A percentile compares a stretch with the other conserved stretches of the same genome.
Evolutionary conservation across 305 asterid genomes (phyloP).

Genomic region (Fraxinus ornus): DNA sequence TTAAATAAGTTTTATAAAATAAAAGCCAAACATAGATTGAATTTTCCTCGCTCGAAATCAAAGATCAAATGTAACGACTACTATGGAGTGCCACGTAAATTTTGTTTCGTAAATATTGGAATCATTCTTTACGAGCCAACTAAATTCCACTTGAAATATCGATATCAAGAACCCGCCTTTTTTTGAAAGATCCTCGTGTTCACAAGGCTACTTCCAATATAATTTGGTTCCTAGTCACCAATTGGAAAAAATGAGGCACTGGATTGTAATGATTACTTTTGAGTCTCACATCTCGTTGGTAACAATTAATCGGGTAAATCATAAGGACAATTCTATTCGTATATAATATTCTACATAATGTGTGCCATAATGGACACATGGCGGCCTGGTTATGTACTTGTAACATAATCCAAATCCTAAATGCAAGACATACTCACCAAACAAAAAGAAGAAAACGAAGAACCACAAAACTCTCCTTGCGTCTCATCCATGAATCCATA

Average conservation of each 20-base stretch:
- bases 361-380: too few species aligned
- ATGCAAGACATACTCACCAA: not conserved
- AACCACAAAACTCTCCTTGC: not conserved
- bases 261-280: not conserved
- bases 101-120: not conserved
- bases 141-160: not conserved
- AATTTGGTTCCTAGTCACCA: not conserved
- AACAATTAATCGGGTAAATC: not conserved
- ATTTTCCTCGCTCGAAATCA: not conserved
- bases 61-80: not conserved
- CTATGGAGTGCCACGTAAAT: not conserved
- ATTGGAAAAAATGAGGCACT: not conserved
- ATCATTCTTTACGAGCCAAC: not conserved
- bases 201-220: not conserved
- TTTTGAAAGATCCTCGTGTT: not conserved
- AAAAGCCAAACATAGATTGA: not conserved
- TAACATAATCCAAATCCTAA: not conserved
- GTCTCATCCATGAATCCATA: not conserved
- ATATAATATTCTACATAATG: too few species aligned
- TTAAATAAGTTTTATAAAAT: too few species aligned
- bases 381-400: too few species aligned
- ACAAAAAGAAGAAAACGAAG: conserved; percentile 1
- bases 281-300: not conserved
- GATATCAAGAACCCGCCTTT: not conserved
- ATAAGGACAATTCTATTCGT: not conserved